Conservation (phyloP, 2,329 filamentous ascomycete genomes). For the Keithomyces neogunnii region DNA sequence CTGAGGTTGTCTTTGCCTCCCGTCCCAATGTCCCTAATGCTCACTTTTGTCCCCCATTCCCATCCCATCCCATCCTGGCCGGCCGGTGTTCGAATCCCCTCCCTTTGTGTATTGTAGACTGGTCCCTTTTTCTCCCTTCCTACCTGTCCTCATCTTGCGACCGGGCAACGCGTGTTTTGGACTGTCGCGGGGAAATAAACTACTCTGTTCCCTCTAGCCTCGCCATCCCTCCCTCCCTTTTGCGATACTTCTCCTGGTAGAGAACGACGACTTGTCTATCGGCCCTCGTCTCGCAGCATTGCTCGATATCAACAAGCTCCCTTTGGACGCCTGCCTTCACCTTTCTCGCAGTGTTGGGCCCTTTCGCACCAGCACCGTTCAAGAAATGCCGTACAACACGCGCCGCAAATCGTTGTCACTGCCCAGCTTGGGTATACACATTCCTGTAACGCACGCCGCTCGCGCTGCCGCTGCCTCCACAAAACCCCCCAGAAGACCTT, state of each 20-base stretch:
- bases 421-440: constrained; percentile 84
- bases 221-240: constrained; percentile 10
- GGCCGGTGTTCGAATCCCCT: constrained; percentile 1
- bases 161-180: not conserved
- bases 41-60: constrained; percentile 8
- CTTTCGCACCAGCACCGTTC: not conserved
- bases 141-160: not conserved
- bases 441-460: constrained; percentile 59
- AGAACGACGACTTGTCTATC: not conserved
- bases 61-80: not conserved
- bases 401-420: constrained; percentile 92
- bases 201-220: not conserved
- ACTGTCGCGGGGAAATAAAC: not conserved
- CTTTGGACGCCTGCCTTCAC: not conserved
- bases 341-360: not conserved
- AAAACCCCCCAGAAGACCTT: constrained; percentile 21
- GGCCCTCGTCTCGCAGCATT: constrained; percentile 7
- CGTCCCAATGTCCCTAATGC: constrained; percentile 11
- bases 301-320: not conserved
- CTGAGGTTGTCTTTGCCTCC: constrained; percentile 12
- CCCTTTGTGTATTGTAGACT: constrained; percentile 2
- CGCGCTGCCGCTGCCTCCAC: constrained; percentile 39
- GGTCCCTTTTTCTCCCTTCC: not conserved
- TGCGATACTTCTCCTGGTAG: not conserved
- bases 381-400: constrained; percentile 84